Percentiles rank a stretch among this genome's conserved stretches.
phyloP scores from a whole-genome alignment of 2,329 filamentous ascomycete genomes.

The Cladophialophora carrionii region DNA sequence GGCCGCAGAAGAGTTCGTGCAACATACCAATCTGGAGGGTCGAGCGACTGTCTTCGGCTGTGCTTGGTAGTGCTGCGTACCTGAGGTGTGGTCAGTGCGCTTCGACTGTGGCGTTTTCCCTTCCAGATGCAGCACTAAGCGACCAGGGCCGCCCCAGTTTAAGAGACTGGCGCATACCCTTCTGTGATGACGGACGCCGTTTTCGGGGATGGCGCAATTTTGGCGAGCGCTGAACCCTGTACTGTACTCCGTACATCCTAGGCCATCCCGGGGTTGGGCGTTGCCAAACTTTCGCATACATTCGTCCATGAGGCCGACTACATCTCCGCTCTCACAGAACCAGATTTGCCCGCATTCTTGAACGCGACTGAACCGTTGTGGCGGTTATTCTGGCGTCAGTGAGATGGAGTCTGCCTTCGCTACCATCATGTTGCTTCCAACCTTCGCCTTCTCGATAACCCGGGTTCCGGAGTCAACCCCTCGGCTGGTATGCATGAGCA shows the following conservation, averaged over 20 bases:
- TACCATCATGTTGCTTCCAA: not conserved
- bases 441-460: not conserved
- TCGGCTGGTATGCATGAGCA: conserved; percentile 20
- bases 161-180: conserved; percentile 9
- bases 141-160: not conserved
- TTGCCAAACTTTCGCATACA: not conserved
- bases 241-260: conserved; percentile 1
- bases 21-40: conserved; percentile 13
- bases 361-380: not conserved
- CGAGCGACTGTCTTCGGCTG: not conserved
- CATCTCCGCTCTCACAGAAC: conserved; percentile 11
- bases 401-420: not conserved
- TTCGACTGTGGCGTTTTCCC: conserved; percentile 14
- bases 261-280: conserved; percentile 22
- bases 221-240: conserved; percentile 1
- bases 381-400: not conserved
- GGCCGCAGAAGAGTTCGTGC: not conserved
- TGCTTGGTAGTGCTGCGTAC: conserved; percentile 11
- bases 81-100: conserved; percentile 25
- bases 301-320: not conserved
- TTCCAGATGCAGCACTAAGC: conserved; percentile 1
- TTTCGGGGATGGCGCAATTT: conserved; percentile 19
- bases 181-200: not conserved
- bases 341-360: conserved; percentile 18
- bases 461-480: not conserved